Evolutionary conservation across 306 rosid genomes (phyloP).

Genomic region (Trifolium fragiferum): DNA sequence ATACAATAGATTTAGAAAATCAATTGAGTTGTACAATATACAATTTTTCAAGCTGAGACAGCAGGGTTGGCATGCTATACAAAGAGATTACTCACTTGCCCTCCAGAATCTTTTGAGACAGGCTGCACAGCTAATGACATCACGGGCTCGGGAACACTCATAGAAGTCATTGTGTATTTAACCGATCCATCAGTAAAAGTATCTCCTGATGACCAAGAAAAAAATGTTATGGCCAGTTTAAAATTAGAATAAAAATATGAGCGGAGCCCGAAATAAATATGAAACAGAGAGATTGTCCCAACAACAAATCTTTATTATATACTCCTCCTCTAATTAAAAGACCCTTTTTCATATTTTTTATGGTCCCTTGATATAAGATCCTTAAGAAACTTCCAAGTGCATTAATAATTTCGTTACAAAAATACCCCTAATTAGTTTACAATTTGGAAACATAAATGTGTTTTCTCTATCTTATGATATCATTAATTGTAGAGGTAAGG

Average conservation of each 20-base stretch:
- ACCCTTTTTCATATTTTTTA: not conserved
- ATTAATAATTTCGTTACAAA: not conserved
- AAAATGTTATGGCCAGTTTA: slow-evolving; percentile 21
- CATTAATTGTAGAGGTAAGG: not conserved
- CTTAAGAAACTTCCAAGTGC: not conserved
- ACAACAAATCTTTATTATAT: slow-evolving; percentile 18
- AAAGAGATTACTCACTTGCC: slow-evolving; percentile 73
- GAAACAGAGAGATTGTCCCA: slow-evolving; percentile 29
- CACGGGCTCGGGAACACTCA: slow-evolving; percentile 99
- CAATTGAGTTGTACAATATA: slow-evolving; percentile 27
- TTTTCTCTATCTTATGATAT: slow-evolving; percentile 7
- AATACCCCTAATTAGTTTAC: not conserved
- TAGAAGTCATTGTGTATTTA: slow-evolving; percentile 95
- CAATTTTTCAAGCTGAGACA: not conserved
- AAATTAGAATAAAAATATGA: slow-evolving; percentile 11
- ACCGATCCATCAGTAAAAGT: slow-evolving; percentile 95
- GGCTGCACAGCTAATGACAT: slow-evolving; percentile 99
- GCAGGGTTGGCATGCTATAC: slow-evolving; percentile 17
- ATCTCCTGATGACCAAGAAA: slow-evolving; percentile 71
- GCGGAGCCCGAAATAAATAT: slow-evolving; percentile 7
- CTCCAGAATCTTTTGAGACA: slow-evolving; percentile 96
- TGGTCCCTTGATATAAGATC: not conserved
- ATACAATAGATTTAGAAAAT: slow-evolving; percentile 25
- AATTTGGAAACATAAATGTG: not conserved
- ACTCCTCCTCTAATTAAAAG: not conserved